Conservation (phyloP, 345 rosid genomes). For the Passiflora organensis region DNA sequence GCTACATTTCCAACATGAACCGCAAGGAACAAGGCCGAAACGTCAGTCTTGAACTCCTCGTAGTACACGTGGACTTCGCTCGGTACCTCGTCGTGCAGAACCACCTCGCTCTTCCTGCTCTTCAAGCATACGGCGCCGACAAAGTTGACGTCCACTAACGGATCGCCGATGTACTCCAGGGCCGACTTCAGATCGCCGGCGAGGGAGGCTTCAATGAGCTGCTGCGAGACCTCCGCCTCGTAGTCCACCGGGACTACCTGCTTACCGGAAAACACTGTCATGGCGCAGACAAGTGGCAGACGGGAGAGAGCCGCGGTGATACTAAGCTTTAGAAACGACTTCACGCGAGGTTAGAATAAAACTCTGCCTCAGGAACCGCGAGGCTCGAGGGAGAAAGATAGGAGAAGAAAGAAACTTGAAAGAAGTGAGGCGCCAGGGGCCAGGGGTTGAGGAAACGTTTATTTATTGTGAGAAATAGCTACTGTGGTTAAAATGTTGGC, state of each 20-base stretch:
- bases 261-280: slow-evolving; percentile 80
- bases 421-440: slow-evolving; percentile 52
- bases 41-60: slow-evolving; percentile 90
- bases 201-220: slow-evolving; percentile 69
- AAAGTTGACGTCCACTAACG: slow-evolving; percentile 78
- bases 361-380: slow-evolving; percentile 25
- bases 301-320: background rate
- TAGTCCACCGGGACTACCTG: slow-evolving; percentile 91
- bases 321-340: background rate
- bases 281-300: slow-evolving; percentile 9
- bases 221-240: slow-evolving; percentile 81
- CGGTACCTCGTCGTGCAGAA: slow-evolving; percentile 56
- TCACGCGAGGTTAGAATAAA: background rate
- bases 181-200: slow-evolving; percentile 60
- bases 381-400: slow-evolving; percentile 34
- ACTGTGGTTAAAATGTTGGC: slow-evolving; percentile 10
- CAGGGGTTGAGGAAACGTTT: slow-evolving; percentile 6
- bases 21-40: slow-evolving; percentile 85
- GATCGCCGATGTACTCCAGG: slow-evolving; percentile 57
- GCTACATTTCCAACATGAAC: slow-evolving; percentile 67
- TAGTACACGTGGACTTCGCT: slow-evolving; percentile 56
- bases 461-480: slow-evolving; percentile 30
- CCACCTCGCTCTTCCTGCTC: slow-evolving; percentile 61
- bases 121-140: slow-evolving; percentile 74
- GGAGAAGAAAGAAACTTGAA: slow-evolving; percentile 32